phyloP scores from a whole-genome alignment of 208 protist genomes.

The Leishmania turanica region DNA sequence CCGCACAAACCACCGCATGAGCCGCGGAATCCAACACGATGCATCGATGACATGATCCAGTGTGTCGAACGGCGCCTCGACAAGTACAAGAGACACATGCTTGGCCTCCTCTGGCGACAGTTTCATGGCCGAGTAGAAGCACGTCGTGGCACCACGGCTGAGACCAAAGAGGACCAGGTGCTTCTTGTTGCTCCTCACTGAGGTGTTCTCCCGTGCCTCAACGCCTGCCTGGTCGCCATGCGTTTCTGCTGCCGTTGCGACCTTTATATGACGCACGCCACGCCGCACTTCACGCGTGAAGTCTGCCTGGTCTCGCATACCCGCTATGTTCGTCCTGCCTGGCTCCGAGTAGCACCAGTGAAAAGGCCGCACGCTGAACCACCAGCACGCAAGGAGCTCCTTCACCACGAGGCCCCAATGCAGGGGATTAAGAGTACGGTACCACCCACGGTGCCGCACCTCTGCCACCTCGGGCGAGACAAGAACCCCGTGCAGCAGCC shows the following conservation, averaged over 20 bases:
- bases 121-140: constrained; percentile 85
- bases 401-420: constrained; percentile 71
- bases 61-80: constrained; percentile 88
- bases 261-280: constrained; percentile 49
- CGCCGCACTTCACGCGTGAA: constrained; percentile 77
- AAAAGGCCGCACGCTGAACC: constrained; percentile 50
- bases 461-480: constrained; percentile 79
- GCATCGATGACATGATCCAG: constrained; percentile 68
- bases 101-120: constrained; percentile 52
- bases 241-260: not conserved
- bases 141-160: constrained; percentile 81
- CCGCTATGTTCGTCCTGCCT: constrained; percentile 64
- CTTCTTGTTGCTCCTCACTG: not conserved
- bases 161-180: constrained; percentile 87
- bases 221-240: not conserved
- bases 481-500: constrained; percentile 80
- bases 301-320: constrained; percentile 59
- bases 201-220: not conserved
- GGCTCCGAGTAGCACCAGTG: constrained; percentile 64
- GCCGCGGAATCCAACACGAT: constrained; percentile 60
- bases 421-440: constrained; percentile 57
- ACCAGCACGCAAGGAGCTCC: constrained; percentile 47
- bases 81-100: constrained; percentile 81
- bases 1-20: constrained; percentile 70
- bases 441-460: constrained; percentile 57